A percentile compares a stretch with the other conserved stretches of the same genome.
phyloP scores from a whole-genome alignment of 2,329 filamentous ascomycete species.

The Colletotrichum sp. region DNA sequence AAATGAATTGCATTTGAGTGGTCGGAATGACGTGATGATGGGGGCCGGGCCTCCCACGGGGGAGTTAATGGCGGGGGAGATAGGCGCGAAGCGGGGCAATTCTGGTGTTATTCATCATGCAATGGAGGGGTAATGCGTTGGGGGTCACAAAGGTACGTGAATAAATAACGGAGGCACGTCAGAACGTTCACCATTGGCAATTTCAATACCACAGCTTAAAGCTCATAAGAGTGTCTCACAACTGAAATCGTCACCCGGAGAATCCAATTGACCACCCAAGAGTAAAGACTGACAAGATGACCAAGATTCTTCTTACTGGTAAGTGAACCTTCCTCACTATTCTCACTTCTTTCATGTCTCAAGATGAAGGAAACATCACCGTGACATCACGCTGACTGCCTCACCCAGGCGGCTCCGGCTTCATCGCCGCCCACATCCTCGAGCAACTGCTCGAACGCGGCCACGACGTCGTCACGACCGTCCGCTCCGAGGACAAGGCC shows the following conservation, averaged over 20 bases:
- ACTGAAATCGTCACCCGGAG: background rate
- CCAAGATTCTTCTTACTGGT: conserved; percentile 54
- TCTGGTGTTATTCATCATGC: conserved; percentile 3
- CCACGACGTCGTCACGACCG: conserved; percentile 60
- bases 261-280: background rate
- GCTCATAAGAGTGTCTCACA: background rate
- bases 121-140: conserved; percentile 17
- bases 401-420: conserved; percentile 52
- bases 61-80: background rate
- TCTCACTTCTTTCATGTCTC: background rate
- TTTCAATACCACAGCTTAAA: background rate
- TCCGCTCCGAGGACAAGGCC: conserved; percentile 60
- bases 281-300: conserved; percentile 36
- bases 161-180: background rate
- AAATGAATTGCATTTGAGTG: background rate
- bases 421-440: conserved; percentile 60
- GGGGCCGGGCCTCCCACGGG: background rate
- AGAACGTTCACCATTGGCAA: background rate
- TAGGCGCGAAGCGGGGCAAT: background rate
- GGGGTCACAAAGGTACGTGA: background rate
- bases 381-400: background rate
- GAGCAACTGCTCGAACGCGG: conserved; percentile 57
- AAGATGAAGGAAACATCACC: background rate
- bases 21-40: conserved; percentile 7
- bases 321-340: conserved; percentile 7